phyloP scores from a whole-genome alignment of 2,329 filamentous ascomycete genomes.

The Aotearoamyces nothofagi region DNA sequence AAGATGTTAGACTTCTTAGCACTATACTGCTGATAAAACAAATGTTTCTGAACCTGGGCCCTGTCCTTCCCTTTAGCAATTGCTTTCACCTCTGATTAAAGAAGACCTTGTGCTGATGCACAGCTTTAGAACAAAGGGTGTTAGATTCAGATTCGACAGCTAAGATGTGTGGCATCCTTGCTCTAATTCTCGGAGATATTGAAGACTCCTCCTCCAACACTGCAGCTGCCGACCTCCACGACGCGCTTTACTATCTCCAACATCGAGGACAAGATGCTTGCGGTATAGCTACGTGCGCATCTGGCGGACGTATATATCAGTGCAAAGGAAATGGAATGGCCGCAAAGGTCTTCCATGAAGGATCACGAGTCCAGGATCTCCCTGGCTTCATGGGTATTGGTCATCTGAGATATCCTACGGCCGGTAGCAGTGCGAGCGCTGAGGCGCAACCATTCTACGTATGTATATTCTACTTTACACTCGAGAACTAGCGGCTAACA shows the following conservation, averaged over 20 bases:
- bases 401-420: slow-evolving; percentile 81
- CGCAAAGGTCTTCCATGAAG: slow-evolving; percentile 71
- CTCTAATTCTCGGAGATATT: slow-evolving; percentile 41
- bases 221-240: slow-evolving; percentile 52
- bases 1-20: too few relatives aligned
- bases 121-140: too few relatives aligned
- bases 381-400: slow-evolving; percentile 78
- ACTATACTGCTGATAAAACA: too few relatives aligned
- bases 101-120: too few relatives aligned
- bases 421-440: slow-evolving; percentile 67
- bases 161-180: slow-evolving; percentile 49
- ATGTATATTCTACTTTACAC: too few relatives aligned
- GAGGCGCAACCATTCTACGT: slow-evolving; percentile 3
- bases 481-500: too few relatives aligned
- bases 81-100: too few relatives aligned
- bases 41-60: too few relatives aligned
- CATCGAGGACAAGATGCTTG: slow-evolving; percentile 75
- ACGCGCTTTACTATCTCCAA: slow-evolving; percentile 57
- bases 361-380: slow-evolving; percentile 54
- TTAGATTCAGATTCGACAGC: too few relatives aligned
- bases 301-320: slow-evolving; percentile 69
- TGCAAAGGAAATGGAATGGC: slow-evolving; percentile 87
- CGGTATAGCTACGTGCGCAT: slow-evolving; percentile 63
- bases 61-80: too few relatives aligned
- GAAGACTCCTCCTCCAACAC: slow-evolving; percentile 27